phyloP scores from a whole-genome alignment of 371 early-diverging fungal species.

The Mucor piriformis region DNA sequence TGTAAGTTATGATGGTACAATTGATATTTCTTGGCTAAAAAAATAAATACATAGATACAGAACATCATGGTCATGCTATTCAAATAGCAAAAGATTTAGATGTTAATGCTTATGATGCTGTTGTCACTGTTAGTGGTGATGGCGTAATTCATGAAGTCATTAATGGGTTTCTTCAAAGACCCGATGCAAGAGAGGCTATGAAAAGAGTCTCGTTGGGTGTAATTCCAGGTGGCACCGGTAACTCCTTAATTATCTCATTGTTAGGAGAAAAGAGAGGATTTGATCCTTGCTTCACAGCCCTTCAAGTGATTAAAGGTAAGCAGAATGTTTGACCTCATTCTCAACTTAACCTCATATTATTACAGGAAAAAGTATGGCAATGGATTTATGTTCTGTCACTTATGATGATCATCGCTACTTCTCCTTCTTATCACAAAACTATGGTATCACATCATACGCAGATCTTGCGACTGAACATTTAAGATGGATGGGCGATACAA shows the following conservation, averaged over 20 bases:
- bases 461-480: slow-evolving; percentile 65
- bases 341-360: slow-evolving; percentile 16
- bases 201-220: slow-evolving; percentile 64
- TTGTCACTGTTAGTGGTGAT: slow-evolving; percentile 78
- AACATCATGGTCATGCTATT: slow-evolving; percentile 65
- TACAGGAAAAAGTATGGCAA: slow-evolving; percentile 38
- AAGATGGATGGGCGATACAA: slow-evolving; percentile 69
- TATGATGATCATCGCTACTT: slow-evolving; percentile 55
- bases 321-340: no score
- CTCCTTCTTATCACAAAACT: slow-evolving; percentile 66
- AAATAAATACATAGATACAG: slow-evolving; percentile 54
- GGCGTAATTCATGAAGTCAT: slow-evolving; percentile 81
- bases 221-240: slow-evolving; percentile 69
- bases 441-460: slow-evolving; percentile 66
- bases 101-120: slow-evolving; percentile 57
- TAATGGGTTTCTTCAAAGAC: slow-evolving; percentile 72
- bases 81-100: slow-evolving; percentile 65
- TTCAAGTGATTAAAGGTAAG: slow-evolving; percentile 62
- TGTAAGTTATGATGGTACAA: slow-evolving; percentile 35
- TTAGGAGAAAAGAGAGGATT: slow-evolving; percentile 58
- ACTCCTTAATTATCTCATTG: slow-evolving; percentile 58
- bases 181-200: slow-evolving; percentile 59
- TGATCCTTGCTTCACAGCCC: slow-evolving; percentile 52
- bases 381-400: slow-evolving; percentile 65
- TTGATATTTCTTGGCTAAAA: neutral